Evolutionary conservation across 805 yeast species (phyloP).

Genomic region (Schwanniomyces vanrijiae): DNA sequence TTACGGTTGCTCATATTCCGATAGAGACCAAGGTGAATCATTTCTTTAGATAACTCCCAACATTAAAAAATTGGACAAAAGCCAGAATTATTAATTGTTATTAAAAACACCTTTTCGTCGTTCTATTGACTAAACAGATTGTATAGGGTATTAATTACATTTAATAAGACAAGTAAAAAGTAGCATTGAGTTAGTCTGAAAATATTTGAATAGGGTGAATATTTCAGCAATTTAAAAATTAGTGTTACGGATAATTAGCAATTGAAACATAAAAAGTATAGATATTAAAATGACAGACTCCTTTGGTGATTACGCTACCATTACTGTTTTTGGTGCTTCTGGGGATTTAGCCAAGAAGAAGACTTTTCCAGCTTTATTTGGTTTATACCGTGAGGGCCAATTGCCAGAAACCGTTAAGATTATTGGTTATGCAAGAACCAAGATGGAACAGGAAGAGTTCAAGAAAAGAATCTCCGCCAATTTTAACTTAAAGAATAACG

Average conservation of each 20-base stretch:
- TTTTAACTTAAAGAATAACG: slow-evolving; percentile 50
- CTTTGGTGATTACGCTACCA: slow-evolving; percentile 65
- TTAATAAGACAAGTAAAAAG: neutral
- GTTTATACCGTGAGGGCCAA: slow-evolving; percentile 64
- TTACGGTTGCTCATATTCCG: neutral
- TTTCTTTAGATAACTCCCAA: neutral
- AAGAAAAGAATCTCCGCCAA: slow-evolving; percentile 62
- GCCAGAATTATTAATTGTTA: neutral
- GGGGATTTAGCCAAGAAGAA: slow-evolving; percentile 96
- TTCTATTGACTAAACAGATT: neutral
- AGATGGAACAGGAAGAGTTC: slow-evolving; percentile 65
- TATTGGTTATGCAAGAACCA: slow-evolving; percentile 90
- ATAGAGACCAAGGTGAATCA: neutral
- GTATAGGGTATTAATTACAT: neutral
- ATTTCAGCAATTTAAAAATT: neutral
- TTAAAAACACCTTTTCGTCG: neutral
- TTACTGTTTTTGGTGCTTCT: slow-evolving; percentile 91
- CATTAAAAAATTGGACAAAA: neutral
- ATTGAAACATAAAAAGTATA: neutral
- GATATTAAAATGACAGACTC: slow-evolving; percentile 27
- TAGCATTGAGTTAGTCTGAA: slow-evolving; percentile 2
- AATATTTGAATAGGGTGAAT: neutral
- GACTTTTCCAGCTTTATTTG: slow-evolving; percentile 86
- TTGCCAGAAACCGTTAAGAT: slow-evolving; percentile 70
- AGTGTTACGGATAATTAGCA: neutral